Evolutionary conservation across 768 basidiomycete species (phyloP).

Genomic region (Megacollybia marginata): DNA sequence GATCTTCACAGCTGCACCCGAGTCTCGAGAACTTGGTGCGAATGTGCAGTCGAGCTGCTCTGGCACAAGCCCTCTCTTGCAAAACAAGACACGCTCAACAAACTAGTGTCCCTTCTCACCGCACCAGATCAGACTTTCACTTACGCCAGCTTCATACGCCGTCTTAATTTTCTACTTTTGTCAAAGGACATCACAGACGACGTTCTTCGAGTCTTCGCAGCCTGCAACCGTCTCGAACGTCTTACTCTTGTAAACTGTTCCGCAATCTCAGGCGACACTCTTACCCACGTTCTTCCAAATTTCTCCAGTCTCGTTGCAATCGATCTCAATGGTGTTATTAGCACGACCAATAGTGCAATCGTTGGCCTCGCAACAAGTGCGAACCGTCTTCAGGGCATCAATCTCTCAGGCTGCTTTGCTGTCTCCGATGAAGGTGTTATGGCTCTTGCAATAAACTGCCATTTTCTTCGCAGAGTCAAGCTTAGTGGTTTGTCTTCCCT

Average conservation of each 20-base stretch:
- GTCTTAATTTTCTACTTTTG: conserved; percentile 81
- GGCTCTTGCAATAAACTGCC: conserved; percentile 69
- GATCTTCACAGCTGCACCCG: conserved; percentile 72
- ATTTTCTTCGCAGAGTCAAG: conserved; percentile 83
- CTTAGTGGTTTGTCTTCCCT: conserved; percentile 68
- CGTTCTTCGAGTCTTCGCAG: conserved; percentile 60
- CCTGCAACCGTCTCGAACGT: conserved; percentile 79
- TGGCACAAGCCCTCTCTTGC: conserved; percentile 88
- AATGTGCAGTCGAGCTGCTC: conserved; percentile 89
- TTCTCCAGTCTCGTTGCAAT: conserved; percentile 79
- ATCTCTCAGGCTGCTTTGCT: conserved; percentile 74
- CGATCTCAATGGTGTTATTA: conserved; percentile 69
- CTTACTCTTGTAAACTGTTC: conserved; percentile 81
- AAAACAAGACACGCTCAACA: conserved; percentile 60
- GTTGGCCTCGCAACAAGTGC: conserved; percentile 64
- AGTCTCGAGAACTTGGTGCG: conserved; percentile 90
- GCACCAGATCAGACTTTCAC: conserved; percentile 69
- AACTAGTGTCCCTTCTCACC: conserved; percentile 69
- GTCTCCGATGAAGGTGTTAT: conserved; percentile 74
- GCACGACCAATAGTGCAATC: conserved; percentile 67
- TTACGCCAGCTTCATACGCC: conserved; percentile 81
- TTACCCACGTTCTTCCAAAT: conserved; percentile 56
- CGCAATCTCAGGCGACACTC: conserved; percentile 53
- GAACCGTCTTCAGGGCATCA: conserved; percentile 82
- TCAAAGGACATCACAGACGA: conserved; percentile 65